Base-by-base conservation (phyloP, 1,284 basidiomycete species). In the Wallemia ichthyophaga region DNA sequence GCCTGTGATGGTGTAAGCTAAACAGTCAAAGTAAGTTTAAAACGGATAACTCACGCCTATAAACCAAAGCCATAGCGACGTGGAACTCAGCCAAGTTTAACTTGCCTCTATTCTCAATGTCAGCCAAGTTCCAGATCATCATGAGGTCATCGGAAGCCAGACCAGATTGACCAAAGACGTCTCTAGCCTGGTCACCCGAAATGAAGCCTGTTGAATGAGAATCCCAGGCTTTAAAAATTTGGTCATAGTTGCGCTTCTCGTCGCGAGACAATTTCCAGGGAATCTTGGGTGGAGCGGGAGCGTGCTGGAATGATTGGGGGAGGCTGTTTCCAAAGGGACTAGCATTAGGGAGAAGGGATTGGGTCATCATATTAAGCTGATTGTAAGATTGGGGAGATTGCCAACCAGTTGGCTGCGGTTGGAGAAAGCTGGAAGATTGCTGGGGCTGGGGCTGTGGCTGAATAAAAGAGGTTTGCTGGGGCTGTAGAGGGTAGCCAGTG, bases 51-150 rank as follows among this genome's bases (percentile, higher is more conserved):
- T 65, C 71, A 91, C 88, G 77, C 66, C 92, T 81, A 71, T 92
- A 96, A 68, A 98, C 95, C 60, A 98, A 74, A 61, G 86, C 91
- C 92, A 99, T 99, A 1, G 92, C 94, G 60, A 96, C 85, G 68
- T 98, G 89, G 70, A 99, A 99, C 69, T 98, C 92, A 25, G 87
- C 84, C 55, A 92, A 74, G 67, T 95, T 96, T 60, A 95, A 77
- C 71, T 88, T 91, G 27, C 89, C 89, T 32, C 86, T 80, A 71
- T 94, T 87, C 65, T 88, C 83, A 48, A 77, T 76, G 70, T 95
- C 89, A 25, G 87, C 84, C 9, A 94, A 75, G 27, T 80, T 82
- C 92, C 94, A 99, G 63, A 98, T 85, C 67, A 83, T 81, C 64
- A 91, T 92, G 26, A 99, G 74, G 67, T 92, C 86, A 62, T 94